Conservation (phyloP, 2,329 filamentous ascomycete genomes). For the Epichloe hybrida region DNA sequence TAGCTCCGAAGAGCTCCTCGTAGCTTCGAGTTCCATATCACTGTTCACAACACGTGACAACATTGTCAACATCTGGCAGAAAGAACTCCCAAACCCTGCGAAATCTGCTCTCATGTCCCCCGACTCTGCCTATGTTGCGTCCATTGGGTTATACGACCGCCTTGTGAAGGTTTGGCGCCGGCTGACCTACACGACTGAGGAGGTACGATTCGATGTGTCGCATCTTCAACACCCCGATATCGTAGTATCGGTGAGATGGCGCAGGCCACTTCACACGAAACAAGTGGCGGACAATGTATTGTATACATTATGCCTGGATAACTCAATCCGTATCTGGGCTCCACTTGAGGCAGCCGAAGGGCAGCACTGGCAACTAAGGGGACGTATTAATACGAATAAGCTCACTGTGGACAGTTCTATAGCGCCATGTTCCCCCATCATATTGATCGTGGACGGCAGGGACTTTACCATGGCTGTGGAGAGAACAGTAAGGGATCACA, state of each 20-base stretch:
- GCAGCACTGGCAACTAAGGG: conserved; percentile 67
- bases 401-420: conserved; percentile 42
- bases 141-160: conserved; percentile 62
- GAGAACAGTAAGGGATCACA: conserved; percentile 50
- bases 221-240: conserved; percentile 76
- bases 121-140: conserved; percentile 77
- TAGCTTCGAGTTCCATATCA: conserved; percentile 56
- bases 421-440: conserved; percentile 20
- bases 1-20: conserved; percentile 66
- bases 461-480: conserved; percentile 71
- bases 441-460: conserved; percentile 70
- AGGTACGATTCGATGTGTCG: conserved; percentile 77
- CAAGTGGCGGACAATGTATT: conserved; percentile 76
- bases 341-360: conserved; percentile 57
- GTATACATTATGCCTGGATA: conserved; percentile 78
- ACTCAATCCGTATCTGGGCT: conserved; percentile 71
- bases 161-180: conserved; percentile 89
- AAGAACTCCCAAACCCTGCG: conserved; percentile 55
- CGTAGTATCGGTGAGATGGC: conserved; percentile 80
- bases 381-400: conserved; percentile 59
- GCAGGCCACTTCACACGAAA: conserved; percentile 60
- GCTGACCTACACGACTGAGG: conserved; percentile 67
- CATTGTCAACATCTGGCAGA: conserved; percentile 56
- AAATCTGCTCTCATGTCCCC: conserved; percentile 71
- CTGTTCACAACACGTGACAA: conserved; percentile 46